These are phyloP conservation scores for Diospyros kaki DNA, from an alignment of 148 eudicot species.

Conservation along the genomic window DNA sequence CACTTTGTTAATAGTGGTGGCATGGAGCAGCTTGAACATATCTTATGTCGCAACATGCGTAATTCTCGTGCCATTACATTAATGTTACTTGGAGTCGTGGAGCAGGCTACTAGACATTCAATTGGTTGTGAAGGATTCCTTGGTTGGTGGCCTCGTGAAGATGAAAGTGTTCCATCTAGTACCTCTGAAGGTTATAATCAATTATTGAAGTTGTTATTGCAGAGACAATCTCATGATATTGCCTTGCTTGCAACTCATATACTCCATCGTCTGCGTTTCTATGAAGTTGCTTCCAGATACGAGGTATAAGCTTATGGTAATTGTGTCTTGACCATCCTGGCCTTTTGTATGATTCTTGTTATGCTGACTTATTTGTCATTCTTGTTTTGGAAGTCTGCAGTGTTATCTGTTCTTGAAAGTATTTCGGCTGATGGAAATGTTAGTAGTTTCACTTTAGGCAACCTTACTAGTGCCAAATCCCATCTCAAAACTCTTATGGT, in stretches of 20 bases:
- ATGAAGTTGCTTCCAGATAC: slow-evolving; percentile 86
- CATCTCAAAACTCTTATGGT: slow-evolving; percentile 88
- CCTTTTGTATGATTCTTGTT: neutral
- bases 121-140: slow-evolving; percentile 96
- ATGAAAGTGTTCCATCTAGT: slow-evolving; percentile 66
- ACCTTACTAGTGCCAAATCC: slow-evolving; percentile 52
- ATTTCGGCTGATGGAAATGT: slow-evolving; percentile 35
- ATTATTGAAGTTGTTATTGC: slow-evolving; percentile 74
- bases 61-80: slow-evolving; percentile 53
- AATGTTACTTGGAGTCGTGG: slow-evolving; percentile 80
- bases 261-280: slow-evolving; percentile 84
- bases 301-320: slow-evolving; percentile 52
- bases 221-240: slow-evolving; percentile 79
- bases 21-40: slow-evolving; percentile 64
- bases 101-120: slow-evolving; percentile 80
- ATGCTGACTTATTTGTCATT: slow-evolving; percentile 16
- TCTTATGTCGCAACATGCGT: slow-evolving; percentile 40
- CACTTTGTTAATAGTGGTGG: slow-evolving; percentile 83
- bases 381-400: slow-evolving; percentile 54
- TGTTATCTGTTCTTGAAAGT: slow-evolving; percentile 60
- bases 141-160: slow-evolving; percentile 99
- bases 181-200: slow-evolving; percentile 80
- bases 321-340: neutral
- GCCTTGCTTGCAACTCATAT: slow-evolving; percentile 78
- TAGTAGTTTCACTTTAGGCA: slow-evolving; percentile 34